These are phyloP conservation scores for Eucalyptus erythrocorys DNA, from an alignment of 345 rosid genomes.

Conservation along the genomic window DNA sequence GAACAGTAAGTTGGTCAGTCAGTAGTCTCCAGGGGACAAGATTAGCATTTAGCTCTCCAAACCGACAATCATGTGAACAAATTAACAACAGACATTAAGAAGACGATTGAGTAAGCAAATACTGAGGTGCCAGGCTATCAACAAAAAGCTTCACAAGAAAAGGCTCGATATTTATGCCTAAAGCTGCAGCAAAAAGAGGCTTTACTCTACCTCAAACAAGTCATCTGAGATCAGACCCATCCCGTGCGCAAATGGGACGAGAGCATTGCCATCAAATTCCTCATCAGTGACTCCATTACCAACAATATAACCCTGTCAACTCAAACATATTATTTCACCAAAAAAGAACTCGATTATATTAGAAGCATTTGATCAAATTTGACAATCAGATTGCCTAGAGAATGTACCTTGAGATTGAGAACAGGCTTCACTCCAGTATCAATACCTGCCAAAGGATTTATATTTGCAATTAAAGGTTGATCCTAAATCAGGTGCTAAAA, in stretches of 20 bases:
- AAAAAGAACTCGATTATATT: not conserved
- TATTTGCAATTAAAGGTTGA: not conserved
- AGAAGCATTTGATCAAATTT: not conserved
- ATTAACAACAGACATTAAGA: not conserved
- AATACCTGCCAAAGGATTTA: slow-evolving; percentile 35
- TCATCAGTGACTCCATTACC: slow-evolving; percentile 90
- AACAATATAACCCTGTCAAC: slow-evolving; percentile 70
- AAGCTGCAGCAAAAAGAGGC: not conserved
- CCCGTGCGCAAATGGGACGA: slow-evolving; percentile 81
- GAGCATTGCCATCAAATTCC: slow-evolving; percentile 69
- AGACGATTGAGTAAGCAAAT: not conserved
- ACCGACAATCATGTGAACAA: not conserved
- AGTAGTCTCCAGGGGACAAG: not conserved
- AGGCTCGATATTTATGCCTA: not conserved
- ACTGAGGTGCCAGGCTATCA: not conserved
- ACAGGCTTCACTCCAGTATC: slow-evolving; percentile 43
- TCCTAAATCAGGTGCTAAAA: not conserved
- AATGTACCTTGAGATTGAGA: slow-evolving; percentile 58
- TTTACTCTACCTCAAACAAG: slow-evolving; percentile 40
- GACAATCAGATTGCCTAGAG: not conserved
- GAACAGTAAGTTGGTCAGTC: not conserved
- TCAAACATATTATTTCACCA: not conserved
- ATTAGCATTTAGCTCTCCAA: not conserved
- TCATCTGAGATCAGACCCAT: slow-evolving; percentile 85
- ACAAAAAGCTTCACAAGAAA: not conserved